Conservation (phyloP, 306 rosid species). For the Crotalaria pallida region DNA sequence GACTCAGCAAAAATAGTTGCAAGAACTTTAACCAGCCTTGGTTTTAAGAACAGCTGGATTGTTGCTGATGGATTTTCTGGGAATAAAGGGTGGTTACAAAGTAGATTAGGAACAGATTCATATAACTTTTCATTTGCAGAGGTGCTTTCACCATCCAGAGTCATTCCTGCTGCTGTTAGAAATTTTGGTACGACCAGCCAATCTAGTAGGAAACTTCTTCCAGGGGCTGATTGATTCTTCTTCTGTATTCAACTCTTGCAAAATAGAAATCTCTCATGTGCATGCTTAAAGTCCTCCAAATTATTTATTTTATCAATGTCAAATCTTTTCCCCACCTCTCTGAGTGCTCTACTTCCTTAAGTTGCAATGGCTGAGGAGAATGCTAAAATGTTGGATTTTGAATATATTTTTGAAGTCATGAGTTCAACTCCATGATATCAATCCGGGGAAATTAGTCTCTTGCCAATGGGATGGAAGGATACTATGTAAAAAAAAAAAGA, state of each 20-base stretch:
- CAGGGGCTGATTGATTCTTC: constrained; percentile 51
- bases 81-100: constrained; percentile 80
- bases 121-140: constrained; percentile 72
- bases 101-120: constrained; percentile 80
- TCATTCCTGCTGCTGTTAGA: constrained; percentile 51
- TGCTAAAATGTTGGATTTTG: not conserved
- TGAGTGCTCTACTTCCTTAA: not conserved
- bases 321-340: not conserved
- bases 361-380: not conserved
- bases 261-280: constrained; percentile 14
- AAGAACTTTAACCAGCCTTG: constrained; percentile 57
- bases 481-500: too few species aligned
- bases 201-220: constrained; percentile 58
- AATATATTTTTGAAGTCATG: too few species aligned
- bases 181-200: constrained; percentile 60
- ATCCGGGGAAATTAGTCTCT: too few species aligned
- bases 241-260: not conserved
- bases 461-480: too few species aligned
- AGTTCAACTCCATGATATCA: too few species aligned
- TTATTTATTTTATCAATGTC: constrained; percentile 5
- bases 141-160: constrained; percentile 80
- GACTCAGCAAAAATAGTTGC: constrained; percentile 83
- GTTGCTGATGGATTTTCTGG: constrained; percentile 96
- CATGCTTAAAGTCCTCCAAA: constrained; percentile 11
- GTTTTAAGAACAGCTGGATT: constrained; percentile 60